phyloP scores from a whole-genome alignment of 1,139 yeast species.

The Chernovozyma aurita region DNA sequence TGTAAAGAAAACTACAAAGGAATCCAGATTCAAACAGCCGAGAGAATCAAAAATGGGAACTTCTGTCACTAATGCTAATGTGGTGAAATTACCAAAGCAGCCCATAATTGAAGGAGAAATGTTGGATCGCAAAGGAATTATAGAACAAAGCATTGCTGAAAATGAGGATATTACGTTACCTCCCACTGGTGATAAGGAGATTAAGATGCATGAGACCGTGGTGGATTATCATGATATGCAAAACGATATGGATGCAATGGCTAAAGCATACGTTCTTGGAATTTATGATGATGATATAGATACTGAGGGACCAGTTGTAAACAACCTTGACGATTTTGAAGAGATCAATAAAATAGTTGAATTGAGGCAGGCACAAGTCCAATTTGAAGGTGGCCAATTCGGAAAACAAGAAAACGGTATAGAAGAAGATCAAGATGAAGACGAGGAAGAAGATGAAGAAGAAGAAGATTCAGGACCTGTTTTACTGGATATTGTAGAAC shows the following conservation, averaged over 20 bases:
- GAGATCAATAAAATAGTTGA: conserved; percentile 47
- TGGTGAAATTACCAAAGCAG: background rate
- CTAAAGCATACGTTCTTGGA: conserved; percentile 55
- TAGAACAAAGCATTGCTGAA: conserved; percentile 19
- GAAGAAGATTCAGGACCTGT: conserved; percentile 19
- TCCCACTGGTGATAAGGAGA: conserved; percentile 17
- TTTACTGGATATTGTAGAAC: conserved; percentile 9
- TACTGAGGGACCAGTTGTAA: conserved; percentile 54
- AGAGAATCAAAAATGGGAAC: background rate
- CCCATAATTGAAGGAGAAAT: conserved; percentile 7
- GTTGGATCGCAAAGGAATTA: conserved; percentile 16
- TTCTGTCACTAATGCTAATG: background rate
- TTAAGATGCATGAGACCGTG: conserved; percentile 19
- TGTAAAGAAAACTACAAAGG: background rate
- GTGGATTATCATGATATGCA: conserved; percentile 40
- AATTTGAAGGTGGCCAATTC: conserved; percentile 11
- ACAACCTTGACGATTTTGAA: conserved; percentile 52
- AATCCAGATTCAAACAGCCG: conserved; percentile 3
- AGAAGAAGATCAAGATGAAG: conserved; percentile 34
- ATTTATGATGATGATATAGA: conserved; percentile 58
- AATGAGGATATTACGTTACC: conserved; percentile 13
- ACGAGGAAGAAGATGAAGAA: conserved; percentile 29
- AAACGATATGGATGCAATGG: conserved; percentile 53
- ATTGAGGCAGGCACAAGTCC: conserved; percentile 20
- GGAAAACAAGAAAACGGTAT: conserved; percentile 16